Conservation (phyloP, 1,284 basidiomycete genomes). For the Agaricales sp. region DNA sequence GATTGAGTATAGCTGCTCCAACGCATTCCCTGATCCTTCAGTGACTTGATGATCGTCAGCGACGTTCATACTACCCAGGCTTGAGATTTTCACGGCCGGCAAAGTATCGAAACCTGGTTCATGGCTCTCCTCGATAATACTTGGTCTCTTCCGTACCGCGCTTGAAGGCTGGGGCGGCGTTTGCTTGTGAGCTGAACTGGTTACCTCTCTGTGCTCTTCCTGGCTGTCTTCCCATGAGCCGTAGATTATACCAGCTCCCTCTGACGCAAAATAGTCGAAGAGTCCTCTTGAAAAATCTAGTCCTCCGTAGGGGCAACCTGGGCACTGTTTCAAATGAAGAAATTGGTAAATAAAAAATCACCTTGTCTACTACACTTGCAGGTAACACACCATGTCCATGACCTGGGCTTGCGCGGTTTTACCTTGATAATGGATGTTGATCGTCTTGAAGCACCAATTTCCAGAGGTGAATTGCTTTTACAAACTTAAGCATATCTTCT, state of each 20-base stretch:
- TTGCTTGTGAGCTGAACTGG: too few relatives aligned
- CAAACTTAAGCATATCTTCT: constrained; percentile 12
- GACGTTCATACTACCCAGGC: too few relatives aligned
- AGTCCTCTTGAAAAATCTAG: constrained; percentile 47
- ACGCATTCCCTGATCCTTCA: too few relatives aligned
- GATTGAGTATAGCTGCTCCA: too few relatives aligned
- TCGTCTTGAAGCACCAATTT: constrained; percentile 39
- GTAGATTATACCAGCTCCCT: constrained; percentile 28
- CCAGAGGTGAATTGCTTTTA: constrained; percentile 29
- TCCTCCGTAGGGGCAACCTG: constrained; percentile 41
- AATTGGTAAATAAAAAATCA: neutral
- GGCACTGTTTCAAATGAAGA: constrained; percentile 26
- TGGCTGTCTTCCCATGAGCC: constrained; percentile 25
- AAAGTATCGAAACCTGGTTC: too few relatives aligned
- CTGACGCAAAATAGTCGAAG: constrained; percentile 33
- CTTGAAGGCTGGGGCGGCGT: too few relatives aligned
- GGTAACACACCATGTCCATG: constrained; percentile 38
- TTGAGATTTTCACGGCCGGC: too few relatives aligned
- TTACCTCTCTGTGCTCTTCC: neutral
- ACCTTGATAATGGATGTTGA: constrained; percentile 46
- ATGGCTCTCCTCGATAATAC: too few relatives aligned
- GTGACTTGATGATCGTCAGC: too few relatives aligned
- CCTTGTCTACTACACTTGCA: too few relatives aligned
- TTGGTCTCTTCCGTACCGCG: neutral
- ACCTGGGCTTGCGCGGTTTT: constrained; percentile 41